phyloP scores from a whole-genome alignment of 495 filamentous ascomycete genomes.

The Letharia lupina region DNA sequence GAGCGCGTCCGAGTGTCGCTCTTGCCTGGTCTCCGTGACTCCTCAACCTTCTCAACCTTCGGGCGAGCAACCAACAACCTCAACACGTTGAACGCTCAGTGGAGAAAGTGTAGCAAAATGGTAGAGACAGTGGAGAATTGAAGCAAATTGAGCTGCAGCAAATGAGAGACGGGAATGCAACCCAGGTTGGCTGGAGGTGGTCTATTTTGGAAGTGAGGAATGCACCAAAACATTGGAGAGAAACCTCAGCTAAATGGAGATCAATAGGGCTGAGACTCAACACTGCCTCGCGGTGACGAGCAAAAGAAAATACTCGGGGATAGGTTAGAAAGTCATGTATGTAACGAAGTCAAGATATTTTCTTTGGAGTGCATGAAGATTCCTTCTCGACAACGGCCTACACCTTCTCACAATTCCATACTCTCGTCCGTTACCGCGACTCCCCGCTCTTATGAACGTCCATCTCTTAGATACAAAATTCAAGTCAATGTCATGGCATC shows the following conservation, averaged over 20 bases:
- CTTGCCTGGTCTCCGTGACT: not conserved
- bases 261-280: constrained; percentile 2
- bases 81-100: not conserved
- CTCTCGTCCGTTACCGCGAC: not conserved
- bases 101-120: not conserved
- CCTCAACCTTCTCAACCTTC: not conserved
- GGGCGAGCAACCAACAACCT: not conserved
- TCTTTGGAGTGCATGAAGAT: not conserved
- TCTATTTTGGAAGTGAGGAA: constrained; percentile 10
- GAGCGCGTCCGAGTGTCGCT: not conserved
- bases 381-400: not conserved
- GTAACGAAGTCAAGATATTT: not conserved
- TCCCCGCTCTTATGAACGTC: not conserved
- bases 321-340: not conserved
- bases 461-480: not conserved
- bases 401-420: not conserved
- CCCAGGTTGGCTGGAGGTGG: not conserved
- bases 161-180: constrained; percentile 1
- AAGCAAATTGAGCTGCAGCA: constrained; percentile 1
- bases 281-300: not conserved
- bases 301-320: not conserved
- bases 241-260: not conserved
- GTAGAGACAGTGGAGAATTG: constrained; percentile 5
- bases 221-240: constrained; percentile 14
- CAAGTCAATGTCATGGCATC: not conserved